Evolutionary conservation across 768 basidiomycete species (phyloP).

Genomic region (Krasilnikovozyma curviuscula): DNA sequence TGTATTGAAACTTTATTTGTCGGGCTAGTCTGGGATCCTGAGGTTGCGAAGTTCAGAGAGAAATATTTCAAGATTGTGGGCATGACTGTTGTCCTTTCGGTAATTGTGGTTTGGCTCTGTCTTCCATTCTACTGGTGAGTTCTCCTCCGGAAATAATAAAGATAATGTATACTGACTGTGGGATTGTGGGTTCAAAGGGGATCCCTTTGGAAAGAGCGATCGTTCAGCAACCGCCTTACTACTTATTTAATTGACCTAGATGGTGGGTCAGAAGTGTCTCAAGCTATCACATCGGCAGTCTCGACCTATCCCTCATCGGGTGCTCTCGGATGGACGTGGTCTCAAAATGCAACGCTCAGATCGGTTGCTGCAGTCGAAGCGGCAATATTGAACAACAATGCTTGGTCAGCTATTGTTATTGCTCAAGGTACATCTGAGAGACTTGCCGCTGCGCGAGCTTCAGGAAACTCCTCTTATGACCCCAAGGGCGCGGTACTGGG

Average conservation of each 20-base stretch:
- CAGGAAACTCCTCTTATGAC: slow-evolving; percentile 29
- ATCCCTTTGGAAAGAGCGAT: slow-evolving; percentile 18
- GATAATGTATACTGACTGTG: too few species aligned
- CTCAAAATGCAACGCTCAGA: slow-evolving; percentile 17
- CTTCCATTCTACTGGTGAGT: slow-evolving; percentile 25
- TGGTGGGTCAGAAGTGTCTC: slow-evolving; percentile 20
- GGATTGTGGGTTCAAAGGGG: slow-evolving; percentile 23
- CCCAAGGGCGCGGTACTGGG: slow-evolving; percentile 9
- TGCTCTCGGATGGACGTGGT: slow-evolving; percentile 21
- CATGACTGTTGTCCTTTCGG: slow-evolving; percentile 22
- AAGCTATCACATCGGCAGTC: slow-evolving; percentile 15
- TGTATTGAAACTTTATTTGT: too few species aligned
- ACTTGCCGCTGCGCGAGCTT: slow-evolving; percentile 26
- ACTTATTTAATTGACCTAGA: slow-evolving; percentile 32
- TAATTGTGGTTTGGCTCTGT: slow-evolving; percentile 31
- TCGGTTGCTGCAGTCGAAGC: slow-evolving; percentile 24
- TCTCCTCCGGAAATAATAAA: neutral
- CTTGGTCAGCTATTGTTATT: slow-evolving; percentile 33
- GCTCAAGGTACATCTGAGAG: slow-evolving; percentile 25
- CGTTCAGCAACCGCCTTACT: slow-evolving; percentile 25
- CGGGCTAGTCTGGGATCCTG: too few species aligned
- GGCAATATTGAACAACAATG: slow-evolving; percentile 27
- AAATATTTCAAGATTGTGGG: slow-evolving; percentile 25
- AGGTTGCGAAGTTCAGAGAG: slow-evolving; percentile 17
- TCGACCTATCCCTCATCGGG: slow-evolving; percentile 11